Evolutionary conservation across 2,329 filamentous ascomycete genomes (phyloP), one percentile per base, ranked within the genome.

Genomic region (Aspergillus sp.): DNA sequence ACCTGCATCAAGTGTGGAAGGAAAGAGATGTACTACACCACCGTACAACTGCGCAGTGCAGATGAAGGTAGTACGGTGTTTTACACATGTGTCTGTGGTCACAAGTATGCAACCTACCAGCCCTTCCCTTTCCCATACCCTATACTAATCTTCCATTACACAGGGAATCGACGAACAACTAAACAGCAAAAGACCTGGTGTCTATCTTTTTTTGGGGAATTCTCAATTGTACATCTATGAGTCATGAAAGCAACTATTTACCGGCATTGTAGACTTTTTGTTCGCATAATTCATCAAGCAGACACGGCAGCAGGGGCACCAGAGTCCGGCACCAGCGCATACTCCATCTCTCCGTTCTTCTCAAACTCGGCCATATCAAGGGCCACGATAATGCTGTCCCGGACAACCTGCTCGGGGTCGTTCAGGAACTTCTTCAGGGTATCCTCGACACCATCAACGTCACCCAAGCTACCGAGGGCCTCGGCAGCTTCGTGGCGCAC

Each of bases 331-430:
- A 98, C 89, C 71, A 97, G 84, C 50, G 95, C 95, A 81, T 99
- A 99, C 75, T 99, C 93, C 32, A 87, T 81, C 78, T 97, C 87
- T 45, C 91, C 91, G 68, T 88, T 91, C 81, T 91, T 92, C 82
- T 99, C 95, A 72, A 92, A 97, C 73, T 97, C 94, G 10, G 93
- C 95, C 92, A 99, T 99, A 77, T 99, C 95, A 67, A 99, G 83
- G 48, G 95, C 95, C 58, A 99, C 95, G 69, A 97, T 87, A 41
- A 97, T 89, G 76, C 94, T 98, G 74, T 99, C 95, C 61, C 92
- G 87, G 45, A 99, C 95, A 5, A 99, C 93, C 75, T 91, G 87
- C 78, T 98, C 94, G 63, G 92, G 87, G 75, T 99, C 96, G 65
- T 97, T 81, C 66, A 98, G 79, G 79, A 97, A 98, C 65, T 82